Evolutionary conservation across 2,329 filamentous ascomycete species (phyloP), one percentile per base, ranked within the genome.

Genomic region (Tolypocladium inflatum): DNA sequence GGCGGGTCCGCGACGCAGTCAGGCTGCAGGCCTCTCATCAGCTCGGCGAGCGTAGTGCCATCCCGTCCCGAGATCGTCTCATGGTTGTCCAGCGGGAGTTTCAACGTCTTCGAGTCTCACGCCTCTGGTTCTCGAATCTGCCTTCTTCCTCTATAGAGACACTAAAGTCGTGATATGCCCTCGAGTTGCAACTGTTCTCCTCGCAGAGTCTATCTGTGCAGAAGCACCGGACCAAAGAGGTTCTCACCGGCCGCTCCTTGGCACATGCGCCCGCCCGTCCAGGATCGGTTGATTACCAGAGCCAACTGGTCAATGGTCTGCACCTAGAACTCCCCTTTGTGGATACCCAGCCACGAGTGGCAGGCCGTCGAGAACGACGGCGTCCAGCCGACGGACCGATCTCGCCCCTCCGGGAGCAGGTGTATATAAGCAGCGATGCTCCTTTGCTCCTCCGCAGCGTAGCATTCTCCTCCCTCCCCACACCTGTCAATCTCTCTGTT

Each of bases 191-290:
- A 48, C 10, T 11, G 35, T 13, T 26, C 26, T 8, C n/a, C n/a
- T 30, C 23, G 45, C 15, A 10, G n/a, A 33, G 45, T 8, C 7
- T 19, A 2, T 19, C 19, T n/a, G 26, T 19, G 26, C 10, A 33
- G 17, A 50, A n/a, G 15, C 26, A n/a, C 7, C 7, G 9, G 45
- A 11, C 54, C 52, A 55, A 35, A 57, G 52, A 59, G 57, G 38
- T 59, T 60, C 59, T 60, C 45, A 41, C 57, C 30, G 30, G 57
- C 45, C 57, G 54, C 33, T 23, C 39, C 57, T 59, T 60, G 59
- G 59, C 59, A 37, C 35, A 21, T 55, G 38, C 23, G 7, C n/a
- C 6, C 23, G 7, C n/a, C 6, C 13, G 26, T 15, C 54, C 26
- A 35, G 38, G 11, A 43, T 23, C 54, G 23, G 15, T 30, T 5